A percentile compares a stretch with the other conserved stretches of the same genome.
phyloP scores from a whole-genome alignment of 2,329 filamentous ascomycete species.

The Nemania sp. region DNA sequence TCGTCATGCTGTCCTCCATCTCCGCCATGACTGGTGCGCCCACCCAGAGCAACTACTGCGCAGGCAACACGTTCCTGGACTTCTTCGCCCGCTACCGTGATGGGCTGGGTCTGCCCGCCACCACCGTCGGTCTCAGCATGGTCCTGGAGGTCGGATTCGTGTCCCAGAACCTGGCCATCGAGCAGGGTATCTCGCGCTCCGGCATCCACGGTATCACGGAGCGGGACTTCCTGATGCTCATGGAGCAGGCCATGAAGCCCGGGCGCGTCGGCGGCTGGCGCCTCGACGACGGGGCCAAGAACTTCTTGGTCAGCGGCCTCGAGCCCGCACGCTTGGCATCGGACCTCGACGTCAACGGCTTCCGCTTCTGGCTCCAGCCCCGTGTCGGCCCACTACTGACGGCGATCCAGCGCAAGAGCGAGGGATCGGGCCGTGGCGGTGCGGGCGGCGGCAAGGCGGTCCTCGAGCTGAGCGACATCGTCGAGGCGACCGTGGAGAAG shows the following conservation, averaged over 20 bases:
- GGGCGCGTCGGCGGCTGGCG: constrained; percentile 19
- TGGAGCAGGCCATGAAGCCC: constrained; percentile 25
- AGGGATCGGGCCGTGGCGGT: constrained; percentile 19
- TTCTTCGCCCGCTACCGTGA: constrained; percentile 23
- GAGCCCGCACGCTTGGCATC: constrained; percentile 20
- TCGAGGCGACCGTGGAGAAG: constrained; percentile 24
- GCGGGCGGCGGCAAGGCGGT: constrained; percentile 19
- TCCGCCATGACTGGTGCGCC: constrained; percentile 38
- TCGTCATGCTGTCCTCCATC: constrained; percentile 42
- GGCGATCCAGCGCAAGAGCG: constrained; percentile 19
- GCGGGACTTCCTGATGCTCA: constrained; percentile 24
- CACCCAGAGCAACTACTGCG: constrained; percentile 43
- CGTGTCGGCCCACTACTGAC: constrained; percentile 21
- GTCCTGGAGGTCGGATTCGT: constrained; percentile 25
- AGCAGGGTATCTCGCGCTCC: constrained; percentile 23
- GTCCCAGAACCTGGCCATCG: constrained; percentile 22
- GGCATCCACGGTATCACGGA: constrained; percentile 25
- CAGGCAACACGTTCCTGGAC: constrained; percentile 19
- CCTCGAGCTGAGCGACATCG: constrained; percentile 13
- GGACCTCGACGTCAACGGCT: constrained; percentile 24
- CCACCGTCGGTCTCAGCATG: constrained; percentile 25
- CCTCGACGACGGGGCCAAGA: constrained; percentile 22
- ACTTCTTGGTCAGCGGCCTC: constrained; percentile 24
- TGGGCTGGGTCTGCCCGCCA: constrained; percentile 15
- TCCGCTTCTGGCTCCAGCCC: constrained; percentile 24